These are phyloP conservation scores for Carallia pectinifolia DNA, from an alignment of 345 rosid species.

Conservation along the genomic window DNA sequence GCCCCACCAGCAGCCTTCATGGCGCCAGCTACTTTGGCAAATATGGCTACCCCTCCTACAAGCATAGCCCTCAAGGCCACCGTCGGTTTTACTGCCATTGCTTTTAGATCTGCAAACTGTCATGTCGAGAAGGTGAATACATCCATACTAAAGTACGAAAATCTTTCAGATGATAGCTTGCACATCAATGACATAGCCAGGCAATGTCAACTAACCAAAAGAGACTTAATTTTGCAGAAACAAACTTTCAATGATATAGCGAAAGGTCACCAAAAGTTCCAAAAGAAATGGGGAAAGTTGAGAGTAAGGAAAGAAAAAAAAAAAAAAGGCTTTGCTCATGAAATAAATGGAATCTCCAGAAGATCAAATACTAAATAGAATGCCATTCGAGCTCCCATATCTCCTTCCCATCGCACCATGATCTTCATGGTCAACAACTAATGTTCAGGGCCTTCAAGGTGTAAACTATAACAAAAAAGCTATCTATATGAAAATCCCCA, in stretches of 20 bases:
- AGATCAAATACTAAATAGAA: not conserved
- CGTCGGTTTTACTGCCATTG: conserved; percentile 83
- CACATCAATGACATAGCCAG: not conserved
- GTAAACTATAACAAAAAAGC: too few relatives aligned
- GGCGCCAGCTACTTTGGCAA: conserved; percentile 70
- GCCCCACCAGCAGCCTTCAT: conserved; percentile 91
- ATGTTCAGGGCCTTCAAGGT: too few relatives aligned
- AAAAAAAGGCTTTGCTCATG: not conserved
- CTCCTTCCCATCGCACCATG: not conserved
- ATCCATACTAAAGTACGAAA: not conserved
- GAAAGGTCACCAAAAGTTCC: not conserved
- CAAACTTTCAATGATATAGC: too few relatives aligned
- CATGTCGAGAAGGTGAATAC: not conserved
- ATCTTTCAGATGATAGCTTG: not conserved
- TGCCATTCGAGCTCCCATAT: too few relatives aligned
- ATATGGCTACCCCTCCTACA: conserved; percentile 76
- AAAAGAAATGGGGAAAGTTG: not conserved
- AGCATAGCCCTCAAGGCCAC: conserved; percentile 79
- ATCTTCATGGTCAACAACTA: too few relatives aligned
- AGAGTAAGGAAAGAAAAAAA: not conserved
- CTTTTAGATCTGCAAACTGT: conserved; percentile 25
- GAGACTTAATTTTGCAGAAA: not conserved
- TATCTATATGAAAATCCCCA: too few relatives aligned
- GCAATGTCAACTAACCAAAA: not conserved
- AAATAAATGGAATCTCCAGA: not conserved